These are phyloP conservation scores for Ilyonectria sp. DNA, from an alignment of 2,329 filamentous ascomycete genomes.

Conservation along the genomic window DNA sequence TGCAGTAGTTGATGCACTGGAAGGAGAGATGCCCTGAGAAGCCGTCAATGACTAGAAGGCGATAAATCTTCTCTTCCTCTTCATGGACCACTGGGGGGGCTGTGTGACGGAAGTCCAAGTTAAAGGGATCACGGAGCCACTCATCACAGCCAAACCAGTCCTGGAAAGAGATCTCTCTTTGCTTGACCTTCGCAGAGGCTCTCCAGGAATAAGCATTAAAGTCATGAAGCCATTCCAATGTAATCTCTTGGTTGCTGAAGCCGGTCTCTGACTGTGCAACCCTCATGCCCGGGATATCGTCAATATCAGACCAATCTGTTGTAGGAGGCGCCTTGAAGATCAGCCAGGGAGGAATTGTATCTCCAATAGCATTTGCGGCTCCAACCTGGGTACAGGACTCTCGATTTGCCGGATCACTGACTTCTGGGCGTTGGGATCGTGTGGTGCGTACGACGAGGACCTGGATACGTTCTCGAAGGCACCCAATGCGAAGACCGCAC, in stretches of 20 bases:
- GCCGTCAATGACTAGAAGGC: constrained; percentile 3
- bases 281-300: constrained; percentile 3
- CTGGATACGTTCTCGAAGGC: constrained; percentile 9
- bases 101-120: neutral
- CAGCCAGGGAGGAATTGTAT: constrained; percentile 9
- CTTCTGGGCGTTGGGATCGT: constrained; percentile 7
- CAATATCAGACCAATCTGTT: neutral
- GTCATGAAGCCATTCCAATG: constrained; percentile 4
- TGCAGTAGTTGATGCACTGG: neutral
- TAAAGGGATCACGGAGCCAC: neutral
- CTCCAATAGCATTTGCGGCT: constrained; percentile 9
- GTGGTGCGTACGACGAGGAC: neutral
- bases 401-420: constrained; percentile 8
- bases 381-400: constrained; percentile 13
- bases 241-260: neutral
- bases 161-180: neutral
- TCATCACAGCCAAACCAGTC: constrained; percentile 20
- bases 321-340: constrained; percentile 15
- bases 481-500: constrained; percentile 12
- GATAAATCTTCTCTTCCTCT: neutral
- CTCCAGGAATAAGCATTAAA: constrained; percentile 11
- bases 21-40: neutral
- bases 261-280: constrained; percentile 15
- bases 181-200: constrained; percentile 1
- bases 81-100: neutral